These are phyloP conservation scores for Pleurostoma richardsiae DNA, from an alignment of 2,329 filamentous ascomycete genomes.

Conservation along the genomic window DNA sequence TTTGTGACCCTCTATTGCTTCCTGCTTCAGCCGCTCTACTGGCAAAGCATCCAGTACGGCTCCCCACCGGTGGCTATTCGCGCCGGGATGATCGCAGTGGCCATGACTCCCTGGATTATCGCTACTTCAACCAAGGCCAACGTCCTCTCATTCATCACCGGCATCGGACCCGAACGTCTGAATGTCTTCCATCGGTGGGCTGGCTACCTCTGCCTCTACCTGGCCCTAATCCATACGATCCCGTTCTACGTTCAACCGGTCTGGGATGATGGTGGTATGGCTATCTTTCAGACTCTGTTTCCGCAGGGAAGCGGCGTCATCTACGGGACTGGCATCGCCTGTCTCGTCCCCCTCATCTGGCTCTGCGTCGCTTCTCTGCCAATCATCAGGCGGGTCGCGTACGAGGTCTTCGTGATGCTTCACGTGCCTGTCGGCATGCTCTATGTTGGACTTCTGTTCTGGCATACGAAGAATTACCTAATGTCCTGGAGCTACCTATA, in stretches of 20 bases:
- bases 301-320: constrained; percentile 60
- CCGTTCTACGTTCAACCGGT: constrained; percentile 89
- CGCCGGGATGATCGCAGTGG: constrained; percentile 86
- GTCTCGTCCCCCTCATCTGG: constrained; percentile 74
- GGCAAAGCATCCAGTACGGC: constrained; percentile 78
- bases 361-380: constrained; percentile 83
- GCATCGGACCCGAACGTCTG: constrained; percentile 85
- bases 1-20: constrained; percentile 82
- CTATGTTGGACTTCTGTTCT: constrained; percentile 83
- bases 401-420: constrained; percentile 78
- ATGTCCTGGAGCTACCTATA: constrained; percentile 88
- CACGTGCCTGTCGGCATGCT: constrained; percentile 78
- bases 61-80: constrained; percentile 85
- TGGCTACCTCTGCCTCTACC: constrained; percentile 77
- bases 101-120: constrained; percentile 89
- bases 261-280: constrained; percentile 72
- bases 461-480: constrained; percentile 92
- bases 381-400: constrained; percentile 68
- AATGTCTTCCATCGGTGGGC: constrained; percentile 94
- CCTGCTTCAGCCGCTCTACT: constrained; percentile 83
- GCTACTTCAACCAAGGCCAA: constrained; percentile 90
- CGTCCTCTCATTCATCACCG: constrained; percentile 75
- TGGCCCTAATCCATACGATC: constrained; percentile 78
- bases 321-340: constrained; percentile 82
- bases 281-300: constrained; percentile 67